Evolutionary conservation across 2,329 filamentous ascomycete species (phyloP), one percentile per base, ranked within the genome.

Genomic region (Penicillium griseofulvum): DNA sequence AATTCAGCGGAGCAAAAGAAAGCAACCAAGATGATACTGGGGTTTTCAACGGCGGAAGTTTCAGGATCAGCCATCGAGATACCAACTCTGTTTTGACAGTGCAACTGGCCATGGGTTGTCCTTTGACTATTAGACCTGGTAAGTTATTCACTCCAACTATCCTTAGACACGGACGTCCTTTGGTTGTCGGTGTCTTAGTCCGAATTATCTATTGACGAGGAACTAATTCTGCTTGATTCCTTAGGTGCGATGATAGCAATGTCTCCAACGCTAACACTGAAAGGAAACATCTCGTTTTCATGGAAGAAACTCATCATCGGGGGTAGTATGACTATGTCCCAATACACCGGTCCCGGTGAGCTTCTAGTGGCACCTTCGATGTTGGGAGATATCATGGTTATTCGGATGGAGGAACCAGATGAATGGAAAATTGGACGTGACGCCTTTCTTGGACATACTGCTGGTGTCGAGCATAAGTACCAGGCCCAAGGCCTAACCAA

Each of bases 21-120:
- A 84, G 87, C 0, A 81, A 83, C 0, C 79, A 85, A 29, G 94
- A 97, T 72, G 92, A 96, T 64, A 85, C 96, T 1, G 94, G 94
- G n/a, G 94, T 89, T 0, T 99, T 97, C 79, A 97, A 97, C 70
- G 94, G 94, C 16, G 94, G 94, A 12, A 93, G 89, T 68, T 99
- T 93, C 71, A 83, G 94, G 41, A 91, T 97, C 69, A 94, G 90
- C 67, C 94, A 99, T 70, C 83, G 94, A 22, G 91, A 97, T 72
- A 87, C 85, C 55, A 99, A 97, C 72, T 91, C 89, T 1, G 87
- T 97, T 62, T 74, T 97, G 58, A 97, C 92, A 0, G 75, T 97
- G 22, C 93, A 97, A 72, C 77, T 97, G 43, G 93, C 93, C 12
- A 88, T 94, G 71, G 91, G 91, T 2, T 96, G 90, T 66, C 93